phyloP scores from a whole-genome alignment of 2,329 filamentous ascomycete genomes.

The Pleomassaria siparia region DNA sequence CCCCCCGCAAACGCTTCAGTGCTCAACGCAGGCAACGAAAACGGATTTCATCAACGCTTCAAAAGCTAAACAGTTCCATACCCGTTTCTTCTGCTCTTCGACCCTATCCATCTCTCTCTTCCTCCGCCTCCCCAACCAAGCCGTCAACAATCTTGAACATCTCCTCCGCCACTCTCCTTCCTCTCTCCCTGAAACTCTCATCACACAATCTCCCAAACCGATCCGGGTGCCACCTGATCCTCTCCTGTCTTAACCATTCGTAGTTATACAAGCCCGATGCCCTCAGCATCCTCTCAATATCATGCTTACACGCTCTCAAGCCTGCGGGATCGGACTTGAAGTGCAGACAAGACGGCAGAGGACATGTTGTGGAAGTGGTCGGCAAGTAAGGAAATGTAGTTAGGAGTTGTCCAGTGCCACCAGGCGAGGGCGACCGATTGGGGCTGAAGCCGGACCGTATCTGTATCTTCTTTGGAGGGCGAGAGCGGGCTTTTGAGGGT shows the following conservation, averaged over 20 bases:
- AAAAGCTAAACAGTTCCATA: too few species aligned
- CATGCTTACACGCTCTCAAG: constrained; percentile 37
- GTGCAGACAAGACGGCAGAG: constrained; percentile 21
- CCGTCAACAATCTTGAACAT: constrained; percentile 41
- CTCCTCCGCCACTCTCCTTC: constrained; percentile 35
- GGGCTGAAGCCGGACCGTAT: constrained; percentile 36
- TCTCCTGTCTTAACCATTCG: constrained; percentile 39
- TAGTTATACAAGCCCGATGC: constrained; percentile 38
- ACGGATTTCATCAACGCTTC: too few species aligned
- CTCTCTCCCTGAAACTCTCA: constrained; percentile 32
- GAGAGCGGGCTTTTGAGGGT: constrained; percentile 9
- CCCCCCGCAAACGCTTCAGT: too few species aligned
- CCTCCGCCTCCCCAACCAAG: constrained; percentile 29
- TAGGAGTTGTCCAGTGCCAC: constrained; percentile 19
- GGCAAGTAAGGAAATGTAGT: constrained; percentile 35
- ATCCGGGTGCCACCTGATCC: constrained; percentile 41
- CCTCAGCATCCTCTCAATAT: constrained; percentile 33
- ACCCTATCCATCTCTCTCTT: constrained; percentile 7
- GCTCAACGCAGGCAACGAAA: too few species aligned
- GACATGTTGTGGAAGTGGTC: constrained; percentile 21
- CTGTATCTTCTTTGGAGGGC: constrained; percentile 23
- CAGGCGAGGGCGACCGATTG: constrained; percentile 35
- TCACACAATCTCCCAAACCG: constrained; percentile 38
- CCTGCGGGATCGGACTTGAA: constrained; percentile 25
- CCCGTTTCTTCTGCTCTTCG: too few species aligned